Percentiles rank a stretch among this genome's conserved stretches.
phyloP scores from a whole-genome alignment of 495 filamentous ascomycete species.

The Lentithecium fluviatile region DNA sequence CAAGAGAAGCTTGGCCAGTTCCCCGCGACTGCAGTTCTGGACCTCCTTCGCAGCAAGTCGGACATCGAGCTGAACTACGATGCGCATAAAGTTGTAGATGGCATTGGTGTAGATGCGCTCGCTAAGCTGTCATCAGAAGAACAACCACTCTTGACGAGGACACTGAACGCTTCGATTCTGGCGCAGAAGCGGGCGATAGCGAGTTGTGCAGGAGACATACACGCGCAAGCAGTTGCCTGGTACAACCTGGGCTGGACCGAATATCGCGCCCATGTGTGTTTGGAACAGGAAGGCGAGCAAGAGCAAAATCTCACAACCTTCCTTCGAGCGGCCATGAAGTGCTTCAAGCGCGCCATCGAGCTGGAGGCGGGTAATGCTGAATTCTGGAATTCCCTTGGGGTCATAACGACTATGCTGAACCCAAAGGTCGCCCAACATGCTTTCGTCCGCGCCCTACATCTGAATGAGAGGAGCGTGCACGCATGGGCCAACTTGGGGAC shows the following conservation, averaged over 20 bases:
- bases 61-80: slow-evolving; percentile 54
- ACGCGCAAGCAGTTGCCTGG: slow-evolving; percentile 94
- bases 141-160: slow-evolving; percentile 48
- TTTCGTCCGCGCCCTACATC: slow-evolving; percentile 83
- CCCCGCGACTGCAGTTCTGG: slow-evolving; percentile 53
- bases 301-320: slow-evolving; percentile 55
- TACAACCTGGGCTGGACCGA: slow-evolving; percentile 97
- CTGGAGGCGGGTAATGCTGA: slow-evolving; percentile 92
- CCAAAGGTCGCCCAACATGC: slow-evolving; percentile 89
- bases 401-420: slow-evolving; percentile 80
- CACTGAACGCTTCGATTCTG: slow-evolving; percentile 69
- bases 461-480: slow-evolving; percentile 83
- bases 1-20: slow-evolving; percentile 61
- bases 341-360: slow-evolving; percentile 96
- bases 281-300: slow-evolving; percentile 46
- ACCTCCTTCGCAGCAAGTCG: slow-evolving; percentile 52
- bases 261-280: slow-evolving; percentile 69
- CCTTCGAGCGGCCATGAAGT: slow-evolving; percentile 78
- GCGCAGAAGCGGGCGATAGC: slow-evolving; percentile 84
- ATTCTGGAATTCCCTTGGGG: slow-evolving; percentile 96
- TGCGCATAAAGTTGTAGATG: slow-evolving; percentile 68
- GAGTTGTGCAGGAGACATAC: slow-evolving; percentile 67
- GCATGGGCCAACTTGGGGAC: slow-evolving; percentile 89
- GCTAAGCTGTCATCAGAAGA: slow-evolving; percentile 31
- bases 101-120: slow-evolving; percentile 56